These are phyloP conservation scores for Oropetium thomaeum DNA, from an alignment of 176 grass and related monocot species.

Conservation along the genomic window DNA sequence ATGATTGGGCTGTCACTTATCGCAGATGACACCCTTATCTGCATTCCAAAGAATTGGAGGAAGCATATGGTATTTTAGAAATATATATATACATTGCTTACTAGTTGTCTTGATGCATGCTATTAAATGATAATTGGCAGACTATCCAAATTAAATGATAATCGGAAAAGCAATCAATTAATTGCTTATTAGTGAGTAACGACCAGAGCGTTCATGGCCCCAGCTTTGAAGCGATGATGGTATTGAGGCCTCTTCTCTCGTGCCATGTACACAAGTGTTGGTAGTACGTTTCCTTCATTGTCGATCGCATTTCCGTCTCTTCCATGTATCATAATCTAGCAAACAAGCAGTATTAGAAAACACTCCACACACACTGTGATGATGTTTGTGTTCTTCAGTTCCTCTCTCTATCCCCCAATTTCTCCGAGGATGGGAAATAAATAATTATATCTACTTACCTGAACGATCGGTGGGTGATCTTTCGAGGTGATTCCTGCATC, in stretches of 20 bases:
- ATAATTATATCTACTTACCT: no score
- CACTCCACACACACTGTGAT: background rate
- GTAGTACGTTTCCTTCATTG: constrained; percentile 35
- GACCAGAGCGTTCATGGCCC: constrained; percentile 88
- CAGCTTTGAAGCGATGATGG: constrained; percentile 87
- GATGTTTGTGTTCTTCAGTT: no score
- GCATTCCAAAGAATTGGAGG: constrained; percentile 27
- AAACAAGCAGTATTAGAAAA: background rate
- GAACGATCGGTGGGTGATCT: constrained; percentile 69
- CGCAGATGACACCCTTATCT: constrained; percentile 79
- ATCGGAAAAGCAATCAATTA: no score
- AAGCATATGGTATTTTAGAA: background rate
- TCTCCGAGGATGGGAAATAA: background rate
- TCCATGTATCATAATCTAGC: constrained; percentile 68
- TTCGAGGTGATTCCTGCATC: constrained; percentile 19
- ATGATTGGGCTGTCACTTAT: constrained; percentile 82
- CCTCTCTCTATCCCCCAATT: no score
- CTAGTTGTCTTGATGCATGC: no score
- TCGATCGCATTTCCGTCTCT: constrained; percentile 38
- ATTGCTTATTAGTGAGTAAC: background rate
- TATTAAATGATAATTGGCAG: no score
- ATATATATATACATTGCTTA: no score
- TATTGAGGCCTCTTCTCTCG: constrained; percentile 71
- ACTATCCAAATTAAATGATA: no score
- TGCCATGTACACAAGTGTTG: constrained; percentile 86